These are phyloP conservation scores for Cercis canadensis DNA, from an alignment of 306 rosid genomes.

Conservation along the genomic window DNA sequence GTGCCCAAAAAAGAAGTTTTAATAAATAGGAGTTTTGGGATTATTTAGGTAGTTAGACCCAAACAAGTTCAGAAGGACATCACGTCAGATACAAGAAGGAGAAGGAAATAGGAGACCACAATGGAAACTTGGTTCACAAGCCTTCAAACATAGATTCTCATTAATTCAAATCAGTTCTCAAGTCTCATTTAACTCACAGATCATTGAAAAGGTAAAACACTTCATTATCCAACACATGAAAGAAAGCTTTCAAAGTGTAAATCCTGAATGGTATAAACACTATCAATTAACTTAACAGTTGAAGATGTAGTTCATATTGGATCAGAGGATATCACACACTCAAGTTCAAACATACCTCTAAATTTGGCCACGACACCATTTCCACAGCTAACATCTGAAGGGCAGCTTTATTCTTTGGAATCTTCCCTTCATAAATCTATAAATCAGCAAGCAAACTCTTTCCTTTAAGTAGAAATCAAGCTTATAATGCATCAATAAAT, in stretches of 20 bases:
- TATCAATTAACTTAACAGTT: neutral
- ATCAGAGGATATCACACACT: slow-evolving; percentile 10
- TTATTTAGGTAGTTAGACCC: neutral
- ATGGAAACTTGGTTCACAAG: neutral
- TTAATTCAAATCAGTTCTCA: neutral
- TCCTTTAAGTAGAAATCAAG: slow-evolving; percentile 14
- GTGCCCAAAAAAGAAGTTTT: neutral
- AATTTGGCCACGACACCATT: slow-evolving; percentile 85
- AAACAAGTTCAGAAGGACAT: neutral
- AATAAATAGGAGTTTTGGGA: neutral
- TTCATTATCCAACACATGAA: neutral
- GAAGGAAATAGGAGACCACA: neutral
- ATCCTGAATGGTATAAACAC: slow-evolving; percentile 6
- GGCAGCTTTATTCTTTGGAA: slow-evolving; percentile 69
- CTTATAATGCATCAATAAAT: neutral
- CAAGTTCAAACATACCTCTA: slow-evolving; percentile 70
- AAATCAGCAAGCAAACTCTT: slow-evolving; percentile 29
- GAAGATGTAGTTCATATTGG: slow-evolving; percentile 14
- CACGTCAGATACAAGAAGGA: neutral
- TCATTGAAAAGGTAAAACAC: slow-evolving; percentile 11
- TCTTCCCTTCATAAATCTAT: slow-evolving; percentile 85
- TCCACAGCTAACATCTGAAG: slow-evolving; percentile 88
- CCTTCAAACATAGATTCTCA: neutral
- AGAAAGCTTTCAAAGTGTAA: neutral
- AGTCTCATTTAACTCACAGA: slow-evolving; percentile 3